Evolutionary conservation across 768 basidiomycete genomes (phyloP).

Genomic region (Mycena albidolilacea): DNA sequence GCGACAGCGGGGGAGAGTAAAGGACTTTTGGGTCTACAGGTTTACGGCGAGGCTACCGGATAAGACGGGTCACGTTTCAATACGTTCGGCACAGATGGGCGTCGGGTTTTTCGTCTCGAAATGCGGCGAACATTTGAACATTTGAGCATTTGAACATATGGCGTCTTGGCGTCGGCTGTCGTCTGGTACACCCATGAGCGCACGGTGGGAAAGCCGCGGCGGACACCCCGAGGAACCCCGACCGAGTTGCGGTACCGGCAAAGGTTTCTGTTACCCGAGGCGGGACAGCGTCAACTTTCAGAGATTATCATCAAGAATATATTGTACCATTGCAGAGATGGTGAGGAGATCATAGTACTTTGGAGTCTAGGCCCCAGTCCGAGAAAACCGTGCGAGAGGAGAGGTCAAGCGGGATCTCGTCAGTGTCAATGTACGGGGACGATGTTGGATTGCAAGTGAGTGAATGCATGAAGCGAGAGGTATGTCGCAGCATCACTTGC

Average conservation of each 20-base stretch:
- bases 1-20: neutral
- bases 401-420: neutral
- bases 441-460: neutral
- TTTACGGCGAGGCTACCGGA: neutral
- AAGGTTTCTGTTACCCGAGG: neutral
- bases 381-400: neutral
- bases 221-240: slow-evolving; percentile 23
- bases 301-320: neutral
- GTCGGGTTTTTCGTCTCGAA: too few relatives aligned
- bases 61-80: too few relatives aligned
- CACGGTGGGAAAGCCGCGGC: slow-evolving; percentile 14
- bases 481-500: too few relatives aligned
- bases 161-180: neutral
- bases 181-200: neutral
- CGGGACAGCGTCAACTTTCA: neutral
- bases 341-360: neutral
- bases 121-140: too few relatives aligned
- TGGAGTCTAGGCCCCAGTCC: neutral
- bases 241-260: neutral
- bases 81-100: too few relatives aligned
- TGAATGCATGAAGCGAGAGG: too few relatives aligned
- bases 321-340: neutral
- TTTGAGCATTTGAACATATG: neutral
- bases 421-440: too few relatives aligned
- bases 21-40: neutral